Evolutionary conservation across 2,329 filamentous ascomycete species (phyloP), one percentile per base, ranked within the genome.

Genomic region (Cladophialophora chaetospira): DNA sequence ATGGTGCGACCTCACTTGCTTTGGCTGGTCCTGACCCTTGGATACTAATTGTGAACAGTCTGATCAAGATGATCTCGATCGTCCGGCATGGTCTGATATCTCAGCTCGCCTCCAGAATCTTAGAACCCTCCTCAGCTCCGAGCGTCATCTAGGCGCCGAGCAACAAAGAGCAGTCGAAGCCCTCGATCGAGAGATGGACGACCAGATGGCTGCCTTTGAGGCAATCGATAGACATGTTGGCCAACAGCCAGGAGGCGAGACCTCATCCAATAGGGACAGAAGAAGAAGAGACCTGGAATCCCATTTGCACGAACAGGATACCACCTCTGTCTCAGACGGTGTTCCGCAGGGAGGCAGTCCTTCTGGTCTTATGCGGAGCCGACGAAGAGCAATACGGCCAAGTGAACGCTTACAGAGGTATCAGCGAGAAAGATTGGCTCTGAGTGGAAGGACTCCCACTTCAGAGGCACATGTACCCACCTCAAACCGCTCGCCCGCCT

Each of bases 151-250:
- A 26, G 64, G 64, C 38, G 67, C 66, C 44, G 65, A 69, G 10
- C 67, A 67, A 23, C 65, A 65, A 48, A 69, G 69, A 55, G 74
- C 73, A 5, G 55, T 75, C 47, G 71, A 75, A 44, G 69, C 72
- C 9, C 56, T 76, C 17, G 71, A 75, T 55, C 68, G 69, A 63
- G 74, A 77, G 61, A 65, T 74, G 36, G 68, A 69, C 23, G 42
- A 57, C 17, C 65, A 70, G 42, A 68, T 67, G 33, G 53, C 57
- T 26, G 73, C 73, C 5, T 55, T 74, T 49, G 71, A 75, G 43
- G 68, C 72, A 11, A 56, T 75, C 15, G 71, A 75, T 54, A 68
- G 68, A 63, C 73, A 77, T 61, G 62, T 73, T 33, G 68, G 69
- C 17, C 44, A 47, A 25, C 64, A 69, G 15, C 10, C 10, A 8